phyloP scores from a whole-genome alignment of 305 asterid genomes.

The Solanum chacoense region DNA sequence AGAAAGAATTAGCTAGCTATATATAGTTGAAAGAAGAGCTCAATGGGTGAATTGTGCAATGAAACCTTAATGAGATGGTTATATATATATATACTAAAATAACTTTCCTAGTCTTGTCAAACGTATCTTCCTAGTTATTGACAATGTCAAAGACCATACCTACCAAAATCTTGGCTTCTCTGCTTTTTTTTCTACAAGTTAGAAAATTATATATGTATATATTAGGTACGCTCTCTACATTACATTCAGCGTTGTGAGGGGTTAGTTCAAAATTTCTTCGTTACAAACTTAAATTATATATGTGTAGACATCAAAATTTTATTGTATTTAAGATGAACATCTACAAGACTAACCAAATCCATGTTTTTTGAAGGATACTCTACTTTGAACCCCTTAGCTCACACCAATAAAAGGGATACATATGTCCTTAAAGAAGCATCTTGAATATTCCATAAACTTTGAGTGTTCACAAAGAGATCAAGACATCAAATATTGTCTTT shows the following conservation, averaged over 20 bases:
- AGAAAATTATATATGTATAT: neutral
- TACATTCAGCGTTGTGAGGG: neutral
- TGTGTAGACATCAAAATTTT: neutral
- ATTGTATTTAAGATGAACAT: neutral
- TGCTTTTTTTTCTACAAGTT: neutral
- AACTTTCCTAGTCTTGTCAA: neutral
- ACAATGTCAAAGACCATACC: neutral
- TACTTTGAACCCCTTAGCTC: neutral
- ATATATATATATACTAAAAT: neutral
- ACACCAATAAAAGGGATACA: neutral
- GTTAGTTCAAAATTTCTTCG: neutral
- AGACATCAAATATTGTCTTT: neutral
- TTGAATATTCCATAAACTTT: neutral
- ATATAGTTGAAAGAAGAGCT: neutral
- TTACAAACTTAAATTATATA: neutral
- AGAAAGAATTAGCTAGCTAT: neutral
- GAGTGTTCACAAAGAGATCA: neutral
- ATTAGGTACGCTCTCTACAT: neutral
- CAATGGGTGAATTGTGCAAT: slow-evolving; percentile 1
- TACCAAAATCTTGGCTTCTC: neutral
- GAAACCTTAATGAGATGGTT: neutral
- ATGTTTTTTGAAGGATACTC: neutral
- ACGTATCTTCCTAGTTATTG: neutral
- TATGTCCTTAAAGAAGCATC: neutral
- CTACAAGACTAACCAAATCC: neutral